A percentile compares a stretch with the other conserved stretches of the same genome.
Evolutionary conservation across 495 filamentous ascomycete species (phyloP).

Genomic region (Chaetomium fimeti): DNA sequence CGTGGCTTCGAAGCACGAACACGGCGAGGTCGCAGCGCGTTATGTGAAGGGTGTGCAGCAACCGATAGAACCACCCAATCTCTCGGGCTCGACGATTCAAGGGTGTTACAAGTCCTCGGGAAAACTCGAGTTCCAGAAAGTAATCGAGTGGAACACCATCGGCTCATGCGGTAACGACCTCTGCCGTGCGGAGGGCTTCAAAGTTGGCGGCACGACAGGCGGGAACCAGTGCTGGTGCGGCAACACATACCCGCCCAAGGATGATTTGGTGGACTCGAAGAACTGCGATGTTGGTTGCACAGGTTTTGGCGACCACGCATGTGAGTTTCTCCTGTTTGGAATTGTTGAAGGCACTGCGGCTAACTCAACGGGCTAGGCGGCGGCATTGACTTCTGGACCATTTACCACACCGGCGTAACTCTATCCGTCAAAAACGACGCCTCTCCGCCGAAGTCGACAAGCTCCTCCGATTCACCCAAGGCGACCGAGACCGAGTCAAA

Average conservation of each 20-base stretch:
- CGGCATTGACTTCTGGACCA: slow-evolving; percentile 43
- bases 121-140: slow-evolving; percentile 2
- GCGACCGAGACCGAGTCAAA: not conserved
- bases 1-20: not conserved
- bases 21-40: not conserved
- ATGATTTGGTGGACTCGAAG: slow-evolving; percentile 45
- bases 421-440: slow-evolving; percentile 28
- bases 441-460: slow-evolving; percentile 2
- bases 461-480: not conserved
- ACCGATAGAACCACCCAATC: slow-evolving; percentile 7
- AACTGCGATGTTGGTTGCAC: slow-evolving; percentile 58
- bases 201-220: slow-evolving; percentile 22
- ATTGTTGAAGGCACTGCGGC: slow-evolving; percentile 3
- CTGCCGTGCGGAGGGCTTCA: slow-evolving; percentile 22
- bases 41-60: slow-evolving; percentile 14
- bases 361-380: slow-evolving; percentile 52
- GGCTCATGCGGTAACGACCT: slow-evolving; percentile 20
- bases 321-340: slow-evolving; percentile 48
- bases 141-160: slow-evolving; percentile 19
- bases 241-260: slow-evolving; percentile 51
- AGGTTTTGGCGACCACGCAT: slow-evolving; percentile 54
- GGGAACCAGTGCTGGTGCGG: slow-evolving; percentile 61
- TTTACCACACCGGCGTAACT: slow-evolving; percentile 52
- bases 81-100: slow-evolving; percentile 19
- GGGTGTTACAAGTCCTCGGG: slow-evolving; percentile 39